Evolutionary conservation across 768 basidiomycete genomes (phyloP), one percentile per base, ranked within the genome.

Genomic region (Agaricus subrufescens): DNA sequence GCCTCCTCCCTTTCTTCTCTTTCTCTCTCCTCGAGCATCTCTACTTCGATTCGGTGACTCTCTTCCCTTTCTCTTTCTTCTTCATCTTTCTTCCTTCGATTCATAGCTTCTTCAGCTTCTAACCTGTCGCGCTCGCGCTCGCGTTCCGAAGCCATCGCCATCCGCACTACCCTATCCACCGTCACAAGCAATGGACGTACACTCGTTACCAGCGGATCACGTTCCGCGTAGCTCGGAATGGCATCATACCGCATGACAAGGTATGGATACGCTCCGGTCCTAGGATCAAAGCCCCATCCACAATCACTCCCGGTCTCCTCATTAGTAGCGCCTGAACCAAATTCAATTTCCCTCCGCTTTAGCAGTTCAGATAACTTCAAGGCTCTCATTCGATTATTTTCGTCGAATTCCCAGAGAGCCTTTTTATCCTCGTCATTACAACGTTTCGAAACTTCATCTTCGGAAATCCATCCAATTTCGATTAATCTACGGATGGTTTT

Each of bases 401-500:
- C 51, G 58, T 74, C 71, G 43, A 65, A 66, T n/a, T 61, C 60
- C 14, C 59, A 46, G 46, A 78, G 56, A 15, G 63, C 69, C 8
- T 71, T 66, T 57, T 70, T 63, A 48, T 79, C 78, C 57, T 73
- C 69, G 7, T 60, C 58, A 8, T 60, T 57, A 8, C 70, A 70
- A 3, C 72, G 62, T 6, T 53, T 63, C 9, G 60, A 46, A 11
- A 73, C 63, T 49, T 80, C 76, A 4, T 61, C 64, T 47, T 59
- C 47, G 9, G 63, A 65, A 3, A 79, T 58, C 77, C 78, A 80
- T 7, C 69, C 67, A 11, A 76, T 57, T 23, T 69, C 66, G 14
- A 79, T 55, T 1, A 80, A 64, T 4, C 75, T 68, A 0, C 73
- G 67, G 9, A 76, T 60, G 2, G 66, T 68, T 46, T 71, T 73